Conservation (phyloP, 164 flowering plant species). For the Vitis riparia region DNA sequence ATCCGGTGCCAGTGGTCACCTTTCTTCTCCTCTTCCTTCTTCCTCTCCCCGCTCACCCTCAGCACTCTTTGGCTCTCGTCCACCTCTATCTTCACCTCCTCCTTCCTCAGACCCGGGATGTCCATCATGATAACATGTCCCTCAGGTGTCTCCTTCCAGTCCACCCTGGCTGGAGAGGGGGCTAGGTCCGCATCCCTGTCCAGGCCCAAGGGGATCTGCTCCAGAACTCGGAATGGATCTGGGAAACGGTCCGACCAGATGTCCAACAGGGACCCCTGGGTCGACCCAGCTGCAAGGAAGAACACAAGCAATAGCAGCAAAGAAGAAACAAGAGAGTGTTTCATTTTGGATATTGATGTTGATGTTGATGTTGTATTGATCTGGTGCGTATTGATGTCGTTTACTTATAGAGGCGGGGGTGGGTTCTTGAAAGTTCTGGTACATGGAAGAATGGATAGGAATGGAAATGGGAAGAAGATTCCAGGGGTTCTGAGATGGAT, state of each 20-base stretch:
- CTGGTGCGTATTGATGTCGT: no score
- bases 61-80: constrained; percentile 26
- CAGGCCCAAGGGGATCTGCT: constrained; percentile 36
- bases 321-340: background rate
- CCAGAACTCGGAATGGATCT: constrained; percentile 46
- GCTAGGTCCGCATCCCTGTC: constrained; percentile 23
- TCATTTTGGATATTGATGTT: no score
- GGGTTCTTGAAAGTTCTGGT: background rate
- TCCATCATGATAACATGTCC: constrained; percentile 42
- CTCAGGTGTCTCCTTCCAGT: constrained; percentile 55
- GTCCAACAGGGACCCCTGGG: constrained; percentile 17
- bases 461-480: constrained; percentile 5
- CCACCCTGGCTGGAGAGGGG: constrained; percentile 34
- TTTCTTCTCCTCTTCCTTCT: constrained; percentile 32
- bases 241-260: constrained; percentile 16
- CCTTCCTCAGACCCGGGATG: constrained; percentile 44
- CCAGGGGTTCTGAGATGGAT: background rate
- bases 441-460: background rate
- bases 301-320: constrained; percentile 1
- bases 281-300: background rate
- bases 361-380: no score
- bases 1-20: constrained; percentile 40
- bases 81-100: constrained; percentile 39
- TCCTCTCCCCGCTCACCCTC: constrained; percentile 40
- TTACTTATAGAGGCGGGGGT: no score